These are phyloP conservation scores for Urtica urens DNA, from an alignment of 306 rosid species.

Conservation along the genomic window DNA sequence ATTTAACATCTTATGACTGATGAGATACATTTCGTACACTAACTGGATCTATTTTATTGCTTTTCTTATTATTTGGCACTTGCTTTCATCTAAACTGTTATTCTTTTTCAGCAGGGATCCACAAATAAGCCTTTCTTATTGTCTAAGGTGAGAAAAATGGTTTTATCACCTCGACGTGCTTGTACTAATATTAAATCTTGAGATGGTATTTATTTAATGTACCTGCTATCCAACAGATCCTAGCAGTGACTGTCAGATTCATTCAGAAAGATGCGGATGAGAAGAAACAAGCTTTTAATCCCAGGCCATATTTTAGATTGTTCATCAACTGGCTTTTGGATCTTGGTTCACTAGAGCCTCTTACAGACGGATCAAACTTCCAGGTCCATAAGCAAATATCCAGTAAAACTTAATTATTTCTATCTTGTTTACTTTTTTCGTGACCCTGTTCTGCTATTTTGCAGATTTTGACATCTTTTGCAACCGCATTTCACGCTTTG, in stretches of 20 bases:
- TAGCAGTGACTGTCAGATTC: constrained; percentile 61
- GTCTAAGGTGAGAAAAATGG: constrained; percentile 48
- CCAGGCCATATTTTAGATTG: constrained; percentile 89
- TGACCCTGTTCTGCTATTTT: constrained; percentile 16
- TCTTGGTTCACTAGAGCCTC: constrained; percentile 80
- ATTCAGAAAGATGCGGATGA: constrained; percentile 82
- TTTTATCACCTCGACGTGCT: not conserved
- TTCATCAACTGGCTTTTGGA: constrained; percentile 82
- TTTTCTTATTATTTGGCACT: not conserved
- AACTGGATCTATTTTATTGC: too few relatives aligned
- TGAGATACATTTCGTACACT: too few relatives aligned
- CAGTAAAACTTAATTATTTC: not conserved
- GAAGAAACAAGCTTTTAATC: constrained; percentile 70
- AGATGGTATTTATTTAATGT: constrained; percentile 12
- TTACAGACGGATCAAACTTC: constrained; percentile 76
- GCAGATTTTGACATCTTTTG: constrained; percentile 78
- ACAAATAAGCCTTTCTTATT: constrained; percentile 54
- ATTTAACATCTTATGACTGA: too few relatives aligned
- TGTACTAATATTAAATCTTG: not conserved
- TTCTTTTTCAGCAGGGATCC: constrained; percentile 56
- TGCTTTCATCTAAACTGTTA: constrained; percentile 2
- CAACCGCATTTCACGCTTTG: constrained; percentile 82
- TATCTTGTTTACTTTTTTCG: constrained; percentile 1
- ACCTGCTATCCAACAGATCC: constrained; percentile 45
- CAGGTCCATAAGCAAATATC: constrained; percentile 44